Evolutionary conservation across 2,329 filamentous ascomycete species (phyloP).

Genomic region (Alternaria rosae): DNA sequence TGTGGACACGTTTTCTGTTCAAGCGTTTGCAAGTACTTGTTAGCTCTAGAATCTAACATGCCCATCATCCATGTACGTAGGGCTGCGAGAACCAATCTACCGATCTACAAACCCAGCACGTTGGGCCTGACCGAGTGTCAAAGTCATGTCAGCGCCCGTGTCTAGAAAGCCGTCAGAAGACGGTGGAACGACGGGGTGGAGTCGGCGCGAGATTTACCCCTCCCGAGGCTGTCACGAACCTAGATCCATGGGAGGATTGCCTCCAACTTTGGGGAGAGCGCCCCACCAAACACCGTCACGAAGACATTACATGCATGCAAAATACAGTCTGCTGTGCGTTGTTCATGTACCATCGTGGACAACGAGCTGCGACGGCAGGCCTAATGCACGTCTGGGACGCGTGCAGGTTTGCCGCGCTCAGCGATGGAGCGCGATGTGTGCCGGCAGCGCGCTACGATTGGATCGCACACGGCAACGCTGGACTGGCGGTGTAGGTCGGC

Average conservation of each 20-base stretch:
- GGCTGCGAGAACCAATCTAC: slow-evolving; percentile 2
- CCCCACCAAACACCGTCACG: slow-evolving; percentile 19
- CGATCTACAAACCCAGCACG: neutral
- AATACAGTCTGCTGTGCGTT: slow-evolving; percentile 33
- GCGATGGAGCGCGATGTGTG: slow-evolving; percentile 20
- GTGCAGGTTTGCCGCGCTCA: slow-evolving; percentile 29
- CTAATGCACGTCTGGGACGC: slow-evolving; percentile 26
- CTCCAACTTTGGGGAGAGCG: slow-evolving; percentile 6
- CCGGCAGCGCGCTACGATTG: slow-evolving; percentile 11
- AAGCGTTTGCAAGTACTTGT: slow-evolving; percentile 7
- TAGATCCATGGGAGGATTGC: slow-evolving; percentile 8
- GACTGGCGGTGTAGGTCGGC: slow-evolving; percentile 39
- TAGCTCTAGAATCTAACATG: slow-evolving; percentile 10
- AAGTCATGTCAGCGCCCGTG: neutral
- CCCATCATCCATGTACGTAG: slow-evolving; percentile 6
- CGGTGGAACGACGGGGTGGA: slow-evolving; percentile 5
- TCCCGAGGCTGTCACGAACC: slow-evolving; percentile 15
- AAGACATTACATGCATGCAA: slow-evolving; percentile 16
- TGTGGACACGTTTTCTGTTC: slow-evolving; percentile 19
- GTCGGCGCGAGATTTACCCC: slow-evolving; percentile 6
- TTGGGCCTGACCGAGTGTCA: slow-evolving; percentile 9
- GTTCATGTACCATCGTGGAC: slow-evolving; percentile 25
- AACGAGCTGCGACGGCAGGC: slow-evolving; percentile 22
- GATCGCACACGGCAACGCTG: slow-evolving; percentile 15
- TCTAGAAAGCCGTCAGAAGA: slow-evolving; percentile 7